Conservation (phyloP, 495 filamentous ascomycete species). For the Parathielavia hyrcaniae region DNA sequence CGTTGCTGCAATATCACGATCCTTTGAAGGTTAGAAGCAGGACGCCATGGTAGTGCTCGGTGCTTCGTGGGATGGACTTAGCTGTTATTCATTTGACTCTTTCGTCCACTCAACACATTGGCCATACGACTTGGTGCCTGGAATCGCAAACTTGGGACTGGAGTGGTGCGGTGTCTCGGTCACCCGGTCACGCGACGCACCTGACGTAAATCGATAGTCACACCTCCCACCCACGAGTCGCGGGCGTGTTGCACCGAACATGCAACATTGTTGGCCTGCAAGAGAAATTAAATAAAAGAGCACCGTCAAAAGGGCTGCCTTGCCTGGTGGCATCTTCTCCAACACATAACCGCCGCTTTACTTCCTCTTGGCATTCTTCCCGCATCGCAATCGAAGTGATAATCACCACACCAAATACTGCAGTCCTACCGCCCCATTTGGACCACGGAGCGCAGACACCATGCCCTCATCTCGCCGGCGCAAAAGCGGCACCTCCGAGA, state of each 20-base stretch:
- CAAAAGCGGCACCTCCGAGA: background rate
- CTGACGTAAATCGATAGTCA: constrained; percentile 13
- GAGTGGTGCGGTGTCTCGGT: constrained; percentile 6
- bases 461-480: constrained; percentile 7
- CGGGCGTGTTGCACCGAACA: background rate
- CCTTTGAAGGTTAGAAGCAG: too few species aligned
- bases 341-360: background rate
- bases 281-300: background rate
- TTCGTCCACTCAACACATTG: too few species aligned
- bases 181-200: constrained; percentile 17
- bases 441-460: background rate
- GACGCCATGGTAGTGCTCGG: too few species aligned
- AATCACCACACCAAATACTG: too few species aligned
- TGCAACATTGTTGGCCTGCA: background rate
- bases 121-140: too few species aligned
- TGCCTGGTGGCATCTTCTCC: background rate
- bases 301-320: background rate
- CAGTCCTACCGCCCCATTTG: too few species aligned
- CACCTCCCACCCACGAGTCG: constrained; percentile 8
- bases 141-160: background rate
- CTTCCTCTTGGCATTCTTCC: background rate
- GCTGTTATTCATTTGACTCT: too few species aligned
- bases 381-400: background rate
- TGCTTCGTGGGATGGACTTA: too few species aligned
- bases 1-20: too few species aligned